Percentiles rank a stretch among this genome's conserved stretches.
Conservation (phyloP, 1,284 basidiomycete species). For the Papiliotrema nemorosa region DNA sequence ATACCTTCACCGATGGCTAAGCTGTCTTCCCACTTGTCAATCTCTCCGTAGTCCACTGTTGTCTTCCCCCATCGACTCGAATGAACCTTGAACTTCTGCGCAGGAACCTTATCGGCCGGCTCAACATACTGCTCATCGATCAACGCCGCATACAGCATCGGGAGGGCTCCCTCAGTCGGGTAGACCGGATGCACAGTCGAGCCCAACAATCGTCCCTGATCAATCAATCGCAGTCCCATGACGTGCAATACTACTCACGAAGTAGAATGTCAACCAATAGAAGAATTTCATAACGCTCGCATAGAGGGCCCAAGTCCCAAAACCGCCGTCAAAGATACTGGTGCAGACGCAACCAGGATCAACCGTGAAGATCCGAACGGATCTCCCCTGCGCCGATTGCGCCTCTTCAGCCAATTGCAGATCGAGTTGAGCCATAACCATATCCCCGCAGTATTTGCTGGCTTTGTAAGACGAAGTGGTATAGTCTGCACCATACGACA, state of each 20-base stretch:
- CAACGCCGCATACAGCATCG: constrained; percentile 40
- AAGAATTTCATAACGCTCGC: constrained; percentile 55
- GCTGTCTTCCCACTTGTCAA: constrained; percentile 35
- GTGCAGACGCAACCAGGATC: constrained; percentile 74
- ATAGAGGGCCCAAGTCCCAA: constrained; percentile 50
- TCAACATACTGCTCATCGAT: constrained; percentile 28
- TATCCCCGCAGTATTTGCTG: constrained; percentile 75
- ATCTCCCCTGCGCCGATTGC: constrained; percentile 32
- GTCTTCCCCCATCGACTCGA: constrained; percentile 21
- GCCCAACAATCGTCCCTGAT: constrained; percentile 29
- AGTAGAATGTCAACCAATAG: constrained; percentile 63
- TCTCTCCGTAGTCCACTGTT: constrained; percentile 35
- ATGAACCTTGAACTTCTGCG: constrained; percentile 27
- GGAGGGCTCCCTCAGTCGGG: constrained; percentile 29
- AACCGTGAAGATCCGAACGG: constrained; percentile 60
- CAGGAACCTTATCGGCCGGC: constrained; percentile 24
- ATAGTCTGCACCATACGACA: constrained; percentile 49
- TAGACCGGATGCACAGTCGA: constrained; percentile 38
- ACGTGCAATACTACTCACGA: constrained; percentile 52
- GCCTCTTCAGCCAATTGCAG: constrained; percentile 42
- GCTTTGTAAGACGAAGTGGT: constrained; percentile 62
- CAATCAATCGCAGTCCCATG: background rate
- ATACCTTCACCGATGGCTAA: constrained; percentile 22
- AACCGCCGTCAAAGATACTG: constrained; percentile 54
- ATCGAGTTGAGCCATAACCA: constrained; percentile 62